These are phyloP conservation scores for Luvunga scandens DNA, from an alignment of 345 rosid genomes.

Conservation along the genomic window DNA sequence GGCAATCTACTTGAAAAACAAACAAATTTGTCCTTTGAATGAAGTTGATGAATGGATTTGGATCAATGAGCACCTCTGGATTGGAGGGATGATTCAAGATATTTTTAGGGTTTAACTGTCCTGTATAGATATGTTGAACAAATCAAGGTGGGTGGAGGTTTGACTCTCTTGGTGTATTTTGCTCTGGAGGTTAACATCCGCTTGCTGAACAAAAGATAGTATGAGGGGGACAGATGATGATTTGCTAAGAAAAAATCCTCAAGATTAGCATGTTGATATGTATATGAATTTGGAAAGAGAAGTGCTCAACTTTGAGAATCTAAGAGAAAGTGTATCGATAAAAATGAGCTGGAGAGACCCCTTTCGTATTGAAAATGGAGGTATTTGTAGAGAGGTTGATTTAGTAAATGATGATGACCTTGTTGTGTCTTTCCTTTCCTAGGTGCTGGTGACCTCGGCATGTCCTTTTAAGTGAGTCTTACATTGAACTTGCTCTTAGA, in stretches of 20 bases:
- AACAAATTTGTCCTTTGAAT: background rate
- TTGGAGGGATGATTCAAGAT: background rate
- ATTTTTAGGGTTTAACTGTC: background rate
- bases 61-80: background rate
- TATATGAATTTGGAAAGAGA: background rate
- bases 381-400: too few species aligned
- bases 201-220: background rate
- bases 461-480: too few species aligned
- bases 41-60: background rate
- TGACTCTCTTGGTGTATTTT: background rate
- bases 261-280: background rate
- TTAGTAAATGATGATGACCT: too few species aligned
- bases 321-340: background rate
- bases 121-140: background rate
- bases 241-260: background rate
- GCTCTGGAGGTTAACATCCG: background rate
- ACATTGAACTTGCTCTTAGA: too few species aligned
- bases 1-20: background rate
- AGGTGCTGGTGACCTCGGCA: too few species aligned
- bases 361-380: too few species aligned
- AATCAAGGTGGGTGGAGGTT: background rate
- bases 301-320: background rate
- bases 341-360: background rate
- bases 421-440: too few species aligned
- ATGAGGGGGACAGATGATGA: background rate